phyloP scores from a whole-genome alignment of 1,284 basidiomycete species.

The Leccinum solheimii region DNA sequence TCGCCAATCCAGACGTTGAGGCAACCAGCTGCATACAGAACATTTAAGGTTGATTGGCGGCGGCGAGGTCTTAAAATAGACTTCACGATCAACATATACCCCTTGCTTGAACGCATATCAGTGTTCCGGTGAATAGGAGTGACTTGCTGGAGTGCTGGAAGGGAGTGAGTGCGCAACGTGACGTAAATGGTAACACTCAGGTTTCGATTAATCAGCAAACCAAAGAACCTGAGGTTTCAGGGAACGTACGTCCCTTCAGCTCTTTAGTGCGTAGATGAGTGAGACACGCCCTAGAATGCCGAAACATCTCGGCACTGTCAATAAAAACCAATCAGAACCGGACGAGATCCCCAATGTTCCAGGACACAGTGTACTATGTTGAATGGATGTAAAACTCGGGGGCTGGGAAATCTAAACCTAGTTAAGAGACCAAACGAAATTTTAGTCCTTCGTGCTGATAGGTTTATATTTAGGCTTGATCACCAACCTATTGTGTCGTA shows the following conservation, averaged over 20 bases:
- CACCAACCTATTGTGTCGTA: not conserved
- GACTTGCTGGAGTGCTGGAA: not conserved
- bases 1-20: not conserved
- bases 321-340: not conserved
- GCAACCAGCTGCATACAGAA: not conserved
- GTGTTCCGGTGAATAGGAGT: not conserved
- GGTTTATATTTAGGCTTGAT: not conserved
- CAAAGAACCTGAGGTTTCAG: not conserved
- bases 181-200: not conserved
- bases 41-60: not conserved
- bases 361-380: not conserved
- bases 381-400: not conserved
- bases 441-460: not conserved
- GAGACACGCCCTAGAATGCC: not conserved
- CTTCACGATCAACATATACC: constrained; percentile 41
- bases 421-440: not conserved
- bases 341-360: not conserved
- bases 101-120: constrained; percentile 20
- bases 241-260: constrained; percentile 1
- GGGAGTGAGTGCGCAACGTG: not conserved
- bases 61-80: constrained; percentile 51
- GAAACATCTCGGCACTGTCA: not conserved
- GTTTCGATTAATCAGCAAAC: not conserved
- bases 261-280: not conserved
- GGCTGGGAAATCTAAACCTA: not conserved